A percentile compares a stretch with the other conserved stretches of the same genome.
phyloP scores from a whole-genome alignment of 2,329 filamentous ascomycete species.

The Daldinia eschscholtzii region DNA sequence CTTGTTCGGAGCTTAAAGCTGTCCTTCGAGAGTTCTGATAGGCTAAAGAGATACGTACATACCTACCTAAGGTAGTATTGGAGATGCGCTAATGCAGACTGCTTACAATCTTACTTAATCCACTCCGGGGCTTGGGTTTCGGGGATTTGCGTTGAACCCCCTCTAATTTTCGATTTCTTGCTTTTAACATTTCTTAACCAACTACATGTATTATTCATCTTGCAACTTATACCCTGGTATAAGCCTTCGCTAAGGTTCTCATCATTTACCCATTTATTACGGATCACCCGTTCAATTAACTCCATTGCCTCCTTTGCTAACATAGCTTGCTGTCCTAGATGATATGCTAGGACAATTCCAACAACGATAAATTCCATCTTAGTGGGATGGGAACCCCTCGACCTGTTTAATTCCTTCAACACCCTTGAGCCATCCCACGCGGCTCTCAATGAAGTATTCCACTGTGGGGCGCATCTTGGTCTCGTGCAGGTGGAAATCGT shows the following conservation, averaged over 20 bases:
- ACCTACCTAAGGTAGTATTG: neutral
- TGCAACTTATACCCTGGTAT: neutral
- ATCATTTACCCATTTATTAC: neutral
- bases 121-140: constrained; percentile 5
- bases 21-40: constrained; percentile 2
- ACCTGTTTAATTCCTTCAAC: neutral
- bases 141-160: neutral
- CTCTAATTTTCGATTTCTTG: neutral
- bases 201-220: neutral
- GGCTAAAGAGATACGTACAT: neutral
- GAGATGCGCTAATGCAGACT: constrained; percentile 37
- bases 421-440: constrained; percentile 2
- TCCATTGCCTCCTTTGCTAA: too few relatives aligned
- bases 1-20: neutral
- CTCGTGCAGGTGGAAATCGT: constrained; percentile 1
- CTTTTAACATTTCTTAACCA: neutral
- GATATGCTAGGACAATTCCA: neutral
- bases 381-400: neutral
- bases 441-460: neutral
- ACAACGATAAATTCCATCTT: neutral
- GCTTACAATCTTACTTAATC: constrained; percentile 32
- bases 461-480: constrained; percentile 3
- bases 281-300: too few relatives aligned
- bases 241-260: neutral
- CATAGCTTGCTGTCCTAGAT: too few relatives aligned